Base-by-base conservation (phyloP, 192 early-diverging fungal genomes). In the Phlyctochytrium arcticum region DNA sequence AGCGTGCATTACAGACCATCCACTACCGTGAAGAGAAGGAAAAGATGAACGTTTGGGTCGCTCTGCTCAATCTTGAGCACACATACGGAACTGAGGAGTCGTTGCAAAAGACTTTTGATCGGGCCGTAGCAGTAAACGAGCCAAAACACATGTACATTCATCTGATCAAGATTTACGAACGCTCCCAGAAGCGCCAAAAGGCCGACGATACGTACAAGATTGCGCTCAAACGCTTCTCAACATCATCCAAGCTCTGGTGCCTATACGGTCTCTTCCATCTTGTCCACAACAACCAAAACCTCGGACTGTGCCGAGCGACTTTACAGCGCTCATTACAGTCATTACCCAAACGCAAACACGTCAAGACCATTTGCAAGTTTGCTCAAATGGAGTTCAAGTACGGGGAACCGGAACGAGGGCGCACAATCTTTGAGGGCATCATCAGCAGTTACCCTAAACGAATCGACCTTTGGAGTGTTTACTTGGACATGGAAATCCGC, bases 1-100 rank as follows among this genome's bases (percentile, higher is more conserved):
- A 97, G 70, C 87, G 93, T 35, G 97, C 97, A 17, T 77, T 99
- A 56, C 94, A 91, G 74, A 89, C 87, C 21, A 98, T 99, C 60
- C 82, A 76, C 58, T 92, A 87, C 75, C 72, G 93, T 42, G 97
- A 99, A 67, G 89, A 94, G 69, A 89, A 92, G 70, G 97, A 99
- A 74, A 91, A 91, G 80, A 77, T 96, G 80, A 99, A 99, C 77
- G 86, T 99, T n/a, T 96, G 92, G 92, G 90, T 97, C 36, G 95
- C 95, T 24, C 74, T 88, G 62, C 78, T 99, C 70, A 99, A 98
- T 70, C 78, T 99, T 60, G 97, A 99, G 77, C 94, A 96, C 79
- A 86, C 83, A 8, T 99, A 91, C 80, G 97, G 97, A 36, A 89
- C 85, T 42, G 77, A 84, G 15, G 93, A 90, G 58, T 76, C 81